Evolutionary conservation across 306 rosid species (phyloP), one percentile per base, ranked within the genome.

Genomic region (Ochetophila trinervis): DNA sequence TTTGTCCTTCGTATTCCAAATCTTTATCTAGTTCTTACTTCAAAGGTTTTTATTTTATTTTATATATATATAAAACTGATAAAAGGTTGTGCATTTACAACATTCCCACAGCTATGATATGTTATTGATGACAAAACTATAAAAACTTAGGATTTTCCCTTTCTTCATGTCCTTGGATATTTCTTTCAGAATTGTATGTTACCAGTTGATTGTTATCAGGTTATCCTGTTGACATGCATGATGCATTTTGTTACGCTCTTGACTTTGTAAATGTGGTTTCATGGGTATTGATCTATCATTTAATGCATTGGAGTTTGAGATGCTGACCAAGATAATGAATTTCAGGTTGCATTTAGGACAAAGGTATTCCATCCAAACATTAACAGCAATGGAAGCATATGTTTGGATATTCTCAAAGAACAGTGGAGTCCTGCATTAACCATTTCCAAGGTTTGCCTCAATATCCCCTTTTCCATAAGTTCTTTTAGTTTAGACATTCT

Each of bases 361-460:
- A 91, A 88, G 84, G 95, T 91, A n/a, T 91, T 88, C 83, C 97
- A 91, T 76, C 97, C 97, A 24, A 91, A 91, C 76, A 86, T 91
- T 74, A 91, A 88, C 57, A 88, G 93, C 71, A 88, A 87, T 24
- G 97, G 97, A 73, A 91, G 87, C 66, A 91, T 91, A 57, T 91
- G 97, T 67, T 83, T 91, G 68, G 95, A 91, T 79, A 88, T 88
- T 77, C 97, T 91, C 35, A 88, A 88, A 72, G 95, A 88, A 74
- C 95, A 91, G 53, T 91, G 97, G 97, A 88, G 91, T 79, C 97
- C 91, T 15, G 88, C 93, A 22, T 70, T 91, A 45, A 91, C 97
- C 61, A 84, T 91, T 77, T 88, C 96, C 53, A 91, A 88, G 97
- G 97, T 84, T 75, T 70, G 79, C 76, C 9, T 18, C 58, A 44